These are phyloP conservation scores for Fomitopsis serialis DNA, from an alignment of 768 basidiomycete genomes.

Conservation along the genomic window DNA sequence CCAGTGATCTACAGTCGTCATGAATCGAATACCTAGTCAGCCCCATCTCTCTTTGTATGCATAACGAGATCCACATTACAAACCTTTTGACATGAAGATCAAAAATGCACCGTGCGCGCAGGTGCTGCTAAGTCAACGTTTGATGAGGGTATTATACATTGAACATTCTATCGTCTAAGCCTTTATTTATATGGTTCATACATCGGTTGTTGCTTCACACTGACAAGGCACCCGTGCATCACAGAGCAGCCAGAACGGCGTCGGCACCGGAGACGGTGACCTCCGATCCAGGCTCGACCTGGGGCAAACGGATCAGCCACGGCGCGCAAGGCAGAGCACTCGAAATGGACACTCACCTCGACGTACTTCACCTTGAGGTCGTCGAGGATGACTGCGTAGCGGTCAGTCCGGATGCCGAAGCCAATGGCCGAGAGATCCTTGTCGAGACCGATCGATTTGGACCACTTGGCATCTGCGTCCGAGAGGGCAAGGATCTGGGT, in stretches of 20 bases:
- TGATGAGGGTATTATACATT: no score
- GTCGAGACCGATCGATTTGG: slow-evolving; percentile 39
- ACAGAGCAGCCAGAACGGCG: slow-evolving; percentile 35
- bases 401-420: slow-evolving; percentile 34
- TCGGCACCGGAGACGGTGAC: slow-evolving; percentile 34
- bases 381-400: slow-evolving; percentile 64
- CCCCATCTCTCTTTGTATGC: no score
- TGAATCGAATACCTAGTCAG: no score
- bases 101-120: no score
- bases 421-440: slow-evolving; percentile 40
- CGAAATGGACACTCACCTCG: slow-evolving; percentile 21
- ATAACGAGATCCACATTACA: no score
- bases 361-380: slow-evolving; percentile 67
- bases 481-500: slow-evolving; percentile 29
- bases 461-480: slow-evolving; percentile 31
- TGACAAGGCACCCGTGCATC: neutral
- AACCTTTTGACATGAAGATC: no score
- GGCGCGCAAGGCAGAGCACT: neutral
- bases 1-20: no score
- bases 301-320: slow-evolving; percentile 1
- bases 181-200: no score
- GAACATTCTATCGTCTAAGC: no score
- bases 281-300: slow-evolving; percentile 28
- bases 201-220: no score
- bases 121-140: no score